Conservation (phyloP, 2,329 filamentous ascomycete species). For the Clathrospora elynae region DNA sequence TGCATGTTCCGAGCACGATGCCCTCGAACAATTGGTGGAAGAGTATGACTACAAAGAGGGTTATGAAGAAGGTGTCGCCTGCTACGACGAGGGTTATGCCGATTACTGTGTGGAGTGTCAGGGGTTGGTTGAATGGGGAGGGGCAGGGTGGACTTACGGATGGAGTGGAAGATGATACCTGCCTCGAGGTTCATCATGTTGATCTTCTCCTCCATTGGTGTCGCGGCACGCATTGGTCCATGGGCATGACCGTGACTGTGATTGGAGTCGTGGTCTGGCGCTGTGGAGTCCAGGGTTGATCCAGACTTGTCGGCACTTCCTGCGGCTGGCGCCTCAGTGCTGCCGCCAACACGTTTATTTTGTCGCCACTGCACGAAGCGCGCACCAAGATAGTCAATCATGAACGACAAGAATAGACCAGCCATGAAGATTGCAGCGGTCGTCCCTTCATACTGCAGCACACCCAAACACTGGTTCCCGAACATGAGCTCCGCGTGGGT, state of each 20-base stretch:
- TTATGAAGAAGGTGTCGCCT: constrained; percentile 58
- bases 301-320: constrained; percentile 22
- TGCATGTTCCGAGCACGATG: constrained; percentile 72
- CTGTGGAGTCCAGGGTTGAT: constrained; percentile 10
- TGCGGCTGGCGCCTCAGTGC: constrained; percentile 19
- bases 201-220: constrained; percentile 54
- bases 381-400: constrained; percentile 70
- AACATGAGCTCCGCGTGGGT: constrained; percentile 78
- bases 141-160: constrained; percentile 55
- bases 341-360: constrained; percentile 21
- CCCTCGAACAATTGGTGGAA: constrained; percentile 83
- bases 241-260: constrained; percentile 29
- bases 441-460: constrained; percentile 69
- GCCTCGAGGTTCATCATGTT: constrained; percentile 72
- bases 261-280: constrained; percentile 21
- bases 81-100: constrained; percentile 64
- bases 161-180: constrained; percentile 76
- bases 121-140: background rate
- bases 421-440: constrained; percentile 75
- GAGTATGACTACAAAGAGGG: constrained; percentile 66
- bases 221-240: constrained; percentile 24
- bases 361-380: constrained; percentile 57
- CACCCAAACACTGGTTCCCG: constrained; percentile 68
- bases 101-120: constrained; percentile 55
- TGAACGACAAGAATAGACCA: constrained; percentile 72